phyloP scores from a whole-genome alignment of 768 basidiomycete genomes.

The Russula vinacea region DNA sequence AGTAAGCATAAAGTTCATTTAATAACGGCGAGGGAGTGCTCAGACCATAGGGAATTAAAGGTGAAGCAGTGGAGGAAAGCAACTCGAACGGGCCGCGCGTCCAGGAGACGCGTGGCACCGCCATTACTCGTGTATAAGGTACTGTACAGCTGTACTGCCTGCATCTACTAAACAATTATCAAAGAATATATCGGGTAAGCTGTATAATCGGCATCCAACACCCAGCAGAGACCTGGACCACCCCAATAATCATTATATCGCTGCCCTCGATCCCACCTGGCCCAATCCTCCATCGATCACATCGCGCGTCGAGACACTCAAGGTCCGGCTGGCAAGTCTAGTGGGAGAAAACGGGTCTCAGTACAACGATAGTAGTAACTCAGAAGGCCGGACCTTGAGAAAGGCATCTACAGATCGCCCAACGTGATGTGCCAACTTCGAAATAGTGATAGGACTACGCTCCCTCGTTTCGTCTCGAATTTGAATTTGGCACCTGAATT shows the following conservation, averaged over 20 bases:
- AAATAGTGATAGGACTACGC: conserved; percentile 10
- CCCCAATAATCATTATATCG: conserved; percentile 15
- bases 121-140: too few relatives aligned
- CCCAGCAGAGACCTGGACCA: conserved; percentile 5
- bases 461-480: conserved; percentile 11
- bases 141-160: too few relatives aligned
- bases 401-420: conserved; percentile 13
- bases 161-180: not conserved
- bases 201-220: conserved; percentile 24
- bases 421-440: conserved; percentile 12
- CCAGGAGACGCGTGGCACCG: not conserved
- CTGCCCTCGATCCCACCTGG: conserved; percentile 2
- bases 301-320: not conserved
- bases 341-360: not conserved
- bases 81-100: conserved; percentile 19
- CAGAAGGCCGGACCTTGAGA: conserved; percentile 9
- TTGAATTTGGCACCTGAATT: conserved; percentile 13
- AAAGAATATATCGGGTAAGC: conserved; percentile 14
- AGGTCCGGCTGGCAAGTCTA: conserved; percentile 5
- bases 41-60: not conserved
- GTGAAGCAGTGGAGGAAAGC: not conserved
- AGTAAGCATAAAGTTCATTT: not conserved
- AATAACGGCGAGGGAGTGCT: not conserved
- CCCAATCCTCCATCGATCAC: conserved; percentile 8
- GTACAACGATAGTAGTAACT: not conserved